Base-by-base conservation (phyloP, 805 yeast species). In the Ogataea sp. region DNA sequence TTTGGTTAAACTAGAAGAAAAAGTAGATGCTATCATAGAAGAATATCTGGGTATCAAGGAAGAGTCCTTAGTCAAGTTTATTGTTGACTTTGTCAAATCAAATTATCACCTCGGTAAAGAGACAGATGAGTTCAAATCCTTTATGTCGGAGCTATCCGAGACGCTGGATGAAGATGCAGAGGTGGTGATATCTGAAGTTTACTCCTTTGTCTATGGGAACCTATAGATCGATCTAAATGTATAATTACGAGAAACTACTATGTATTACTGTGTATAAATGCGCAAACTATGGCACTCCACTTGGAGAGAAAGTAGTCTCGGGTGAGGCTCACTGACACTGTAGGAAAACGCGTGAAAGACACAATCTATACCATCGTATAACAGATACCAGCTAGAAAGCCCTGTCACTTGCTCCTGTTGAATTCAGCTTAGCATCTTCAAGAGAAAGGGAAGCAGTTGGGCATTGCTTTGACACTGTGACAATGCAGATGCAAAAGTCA, bases 1-100 rank as follows among this genome's bases (percentile, higher is more conserved):
- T 3, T 42, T 62, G 20, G 50, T 42, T 0, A 24, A 48, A 8
- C 45, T 74, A 20, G 58, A 59, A 25, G 47, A 49, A 1, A 67
- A 65, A 42, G 57, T 75, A 17, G 63, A 59, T n/a, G 54, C 52
- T 3, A 59, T 72, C 35, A 55, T 78, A 25, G 76, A 68, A 39
- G 78, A 75, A 41, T 71, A 64, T 40, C 52, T 78, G 35, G 83
- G 82, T 1, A 60, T 73, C 34, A 58, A 61, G 37, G 84, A 77
- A 43, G 75, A 70, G 13, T 68, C 71, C 32, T 59, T 78, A 43
- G 56, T 67, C 13, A 63, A 64, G 2, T 71, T 68, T 38, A 62
- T 78, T 23, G 49, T 59, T 27, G 60, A 60, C 26, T 62, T 66
- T 38, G 55, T 75, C 4, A 46, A 56, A 24, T 59, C 56, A 21